A percentile compares a stretch with the other conserved stretches of the same genome.
Conservation (phyloP, 129 eudicot genomes). For the Calendula officinalis region DNA sequence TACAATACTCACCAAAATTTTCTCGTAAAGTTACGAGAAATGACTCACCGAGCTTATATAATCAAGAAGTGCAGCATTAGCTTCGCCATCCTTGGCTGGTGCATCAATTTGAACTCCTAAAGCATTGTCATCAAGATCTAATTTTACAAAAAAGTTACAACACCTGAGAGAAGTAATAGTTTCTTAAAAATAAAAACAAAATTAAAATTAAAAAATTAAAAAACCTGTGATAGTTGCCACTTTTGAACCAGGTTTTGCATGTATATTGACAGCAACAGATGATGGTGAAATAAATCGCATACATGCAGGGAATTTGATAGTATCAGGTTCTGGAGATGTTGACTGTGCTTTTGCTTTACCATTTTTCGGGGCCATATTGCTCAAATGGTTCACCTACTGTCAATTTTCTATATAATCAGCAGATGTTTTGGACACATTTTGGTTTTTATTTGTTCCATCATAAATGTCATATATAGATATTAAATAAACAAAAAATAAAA, state of each 20-base stretch:
- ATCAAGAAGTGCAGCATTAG: conserved; percentile 89
- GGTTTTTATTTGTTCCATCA: neutral
- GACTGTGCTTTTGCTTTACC: conserved; percentile 56
- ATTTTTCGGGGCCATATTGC: conserved; percentile 69
- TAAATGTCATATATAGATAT: neutral
- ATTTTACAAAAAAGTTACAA: neutral
- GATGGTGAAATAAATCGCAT: conserved; percentile 64
- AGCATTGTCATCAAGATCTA: conserved; percentile 76
- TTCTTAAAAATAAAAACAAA: neutral
- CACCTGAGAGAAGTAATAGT: neutral
- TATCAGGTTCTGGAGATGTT: conserved; percentile 22
- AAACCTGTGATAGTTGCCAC: conserved; percentile 87
- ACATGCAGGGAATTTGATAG: conserved; percentile 60
- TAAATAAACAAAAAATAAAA: too few species aligned
- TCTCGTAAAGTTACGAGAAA: neutral
- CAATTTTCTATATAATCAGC: neutral
- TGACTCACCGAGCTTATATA: conserved; percentile 75
- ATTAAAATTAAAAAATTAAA: too few species aligned
- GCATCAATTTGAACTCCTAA: conserved; percentile 97
- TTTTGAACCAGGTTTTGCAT: conserved; percentile 97
- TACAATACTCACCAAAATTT: conserved; percentile 5
- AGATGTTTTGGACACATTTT: neutral
- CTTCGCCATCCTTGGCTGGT: conserved; percentile 96
- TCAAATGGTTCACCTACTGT: conserved; percentile 1
- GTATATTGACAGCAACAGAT: conserved; percentile 82